Evolutionary conservation across 2,329 filamentous ascomycete species (phyloP), one percentile per base, ranked within the genome.

Genomic region (Coniochaeta sp.): DNA sequence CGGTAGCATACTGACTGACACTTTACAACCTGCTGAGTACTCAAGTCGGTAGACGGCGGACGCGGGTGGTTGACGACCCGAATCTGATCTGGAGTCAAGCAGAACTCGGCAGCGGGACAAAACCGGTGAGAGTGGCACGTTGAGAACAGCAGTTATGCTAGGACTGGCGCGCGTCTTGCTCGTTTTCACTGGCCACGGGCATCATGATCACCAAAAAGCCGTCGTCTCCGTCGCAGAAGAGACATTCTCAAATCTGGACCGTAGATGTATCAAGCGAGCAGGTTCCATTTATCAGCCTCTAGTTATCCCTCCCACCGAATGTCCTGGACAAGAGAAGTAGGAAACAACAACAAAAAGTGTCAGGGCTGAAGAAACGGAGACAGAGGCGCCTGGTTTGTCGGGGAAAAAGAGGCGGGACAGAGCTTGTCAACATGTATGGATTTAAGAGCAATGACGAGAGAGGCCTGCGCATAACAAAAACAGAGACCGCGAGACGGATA

Each of bases 401-500:
- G 22, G 26, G 42, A 6, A 47, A 26, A 36, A 36, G 17, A 52
- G 47, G 22, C 14, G 47, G 47, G 17, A 52, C 22, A 52, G 22
- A 9, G 22, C 17, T 47, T 52, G 47, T 52, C 47, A 52, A 52
- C 47, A 52, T 52, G 47, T 52, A 52, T 52, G 47, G 47, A 52
- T 52, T 28, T 28, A 52, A 52, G 47, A 52, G 47, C 47, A 52
- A 52, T 30, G 54, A 56, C 54, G 54, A 34, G 54, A 56, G 54
- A 34, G 34, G 54, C 54, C 54, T 17, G 30, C 54, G 32, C 47
- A 52, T 52, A 56, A 52, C 30, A 56, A 56, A 56, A 36, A 56
- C 2, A 36, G 30, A 55, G 30, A 30, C 52, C 19, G 16, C 17
- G n/a, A 55, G 50, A 55, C 50, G 34, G n/a, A 56, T 56, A 36